Conservation (phyloP, 345 rosid species). For the Populus euphratica region DNA sequence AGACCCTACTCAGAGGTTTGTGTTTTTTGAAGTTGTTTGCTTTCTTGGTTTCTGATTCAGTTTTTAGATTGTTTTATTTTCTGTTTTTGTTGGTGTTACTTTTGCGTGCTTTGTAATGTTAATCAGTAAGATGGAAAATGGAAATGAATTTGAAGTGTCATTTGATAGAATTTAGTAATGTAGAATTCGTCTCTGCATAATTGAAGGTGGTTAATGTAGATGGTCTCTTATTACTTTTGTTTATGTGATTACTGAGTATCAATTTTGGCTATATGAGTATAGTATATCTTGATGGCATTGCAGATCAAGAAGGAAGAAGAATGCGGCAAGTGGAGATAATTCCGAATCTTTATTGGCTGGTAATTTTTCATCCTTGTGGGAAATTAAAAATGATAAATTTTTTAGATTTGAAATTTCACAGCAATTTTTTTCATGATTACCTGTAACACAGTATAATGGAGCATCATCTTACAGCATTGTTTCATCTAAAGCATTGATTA, state of each 20-base stretch:
- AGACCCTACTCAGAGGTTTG: slow-evolving; percentile 88
- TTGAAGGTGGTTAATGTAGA: neutral
- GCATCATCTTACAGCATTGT: neutral
- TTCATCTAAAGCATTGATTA: neutral
- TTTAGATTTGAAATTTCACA: neutral
- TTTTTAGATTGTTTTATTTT: neutral
- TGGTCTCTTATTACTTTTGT: neutral
- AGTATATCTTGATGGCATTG: slow-evolving; percentile 17
- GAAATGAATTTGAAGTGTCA: neutral
- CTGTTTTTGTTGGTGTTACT: neutral
- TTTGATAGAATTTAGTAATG: neutral
- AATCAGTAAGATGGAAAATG: neutral
- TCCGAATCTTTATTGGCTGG: slow-evolving; percentile 69
- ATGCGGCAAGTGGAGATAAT: slow-evolving; percentile 69
- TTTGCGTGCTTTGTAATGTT: neutral
- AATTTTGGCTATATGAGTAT: neutral
- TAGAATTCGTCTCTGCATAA: neutral
- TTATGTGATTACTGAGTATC: neutral
- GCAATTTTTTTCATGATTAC: neutral
- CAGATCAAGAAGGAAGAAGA: slow-evolving; percentile 92
- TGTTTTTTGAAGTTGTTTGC: neutral
- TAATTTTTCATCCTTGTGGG: slow-evolving; percentile 9
- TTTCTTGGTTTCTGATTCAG: neutral
- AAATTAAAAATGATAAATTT: neutral
- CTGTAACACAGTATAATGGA: neutral